Base-by-base conservation (phyloP, 306 rosid genomes). In the Glycine soja region DNA sequence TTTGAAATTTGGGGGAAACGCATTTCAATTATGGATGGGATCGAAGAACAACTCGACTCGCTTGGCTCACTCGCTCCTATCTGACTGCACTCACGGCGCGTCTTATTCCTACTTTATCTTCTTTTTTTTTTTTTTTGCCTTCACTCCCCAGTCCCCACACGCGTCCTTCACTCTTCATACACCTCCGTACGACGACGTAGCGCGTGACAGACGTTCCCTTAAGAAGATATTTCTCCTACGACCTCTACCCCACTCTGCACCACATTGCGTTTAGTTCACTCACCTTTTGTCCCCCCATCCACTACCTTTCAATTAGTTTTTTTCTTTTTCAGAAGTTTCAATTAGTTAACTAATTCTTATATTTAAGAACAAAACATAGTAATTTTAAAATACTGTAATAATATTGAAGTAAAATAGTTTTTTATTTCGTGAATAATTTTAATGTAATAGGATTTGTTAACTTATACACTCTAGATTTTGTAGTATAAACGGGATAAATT, bases 31-130 rank as follows among this genome's bases (percentile, higher is more conserved):
- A 36, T 83, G 85, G 76, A 67, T 72, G 76, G 56, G 78, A 80
- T 79, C 90, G 88, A 80, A 81, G 86, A 63, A 48, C 45, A 78
- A 87, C 78, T 70, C 82, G 72, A 87, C 90, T 84, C 88, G 90
- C 90, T 84, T 78, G 45, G n/a, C 10, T 65, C 87, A 77, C 87
- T 87, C 89, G 87, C 87, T 83, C 43, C 2, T 50, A 47, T 84
- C 73, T 84, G 8, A 52, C 75, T 54, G 76, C 66, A 19, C 43
- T 81, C 86, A 66, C 70, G 32, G 88, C 90, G 88, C 90, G 90
- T 87, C 87, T 54, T 30, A 42, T 74, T 61, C 2, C 66, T 69
- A 15, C 43, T 70, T 52, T 18, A 2, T 9, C 14, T 51, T 57
- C 51, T 52, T 34, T 0, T 62, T 48, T 34, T 4, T 1, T 45